Evolutionary conservation across 495 filamentous ascomycete genomes (phyloP).

Genomic region (Daldinia bambusicola): DNA sequence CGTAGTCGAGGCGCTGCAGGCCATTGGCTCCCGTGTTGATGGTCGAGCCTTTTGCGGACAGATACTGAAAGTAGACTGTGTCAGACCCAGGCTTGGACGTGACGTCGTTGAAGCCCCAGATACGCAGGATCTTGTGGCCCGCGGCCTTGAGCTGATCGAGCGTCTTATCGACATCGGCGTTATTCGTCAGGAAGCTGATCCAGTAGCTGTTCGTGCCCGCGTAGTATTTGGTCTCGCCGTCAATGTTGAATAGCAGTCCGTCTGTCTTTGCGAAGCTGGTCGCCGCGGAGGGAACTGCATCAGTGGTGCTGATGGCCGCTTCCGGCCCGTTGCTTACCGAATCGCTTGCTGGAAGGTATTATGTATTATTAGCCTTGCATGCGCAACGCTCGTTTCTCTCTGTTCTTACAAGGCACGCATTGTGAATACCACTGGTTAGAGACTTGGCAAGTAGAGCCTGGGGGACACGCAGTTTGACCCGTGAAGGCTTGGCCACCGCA

Average conservation of each 20-base stretch:
- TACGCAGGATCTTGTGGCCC: conserved; percentile 73
- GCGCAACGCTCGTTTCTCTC: neutral
- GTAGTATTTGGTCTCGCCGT: conserved; percentile 69
- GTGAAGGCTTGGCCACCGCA: conserved; percentile 62
- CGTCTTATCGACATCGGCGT: conserved; percentile 71
- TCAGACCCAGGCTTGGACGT: conserved; percentile 54
- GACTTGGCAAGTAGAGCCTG: conserved; percentile 56
- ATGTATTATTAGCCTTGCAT: conserved; percentile 19
- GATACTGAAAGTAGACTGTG: conserved; percentile 69
- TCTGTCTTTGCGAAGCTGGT: conserved; percentile 34
- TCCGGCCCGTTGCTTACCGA: conserved; percentile 4
- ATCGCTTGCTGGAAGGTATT: neutral
- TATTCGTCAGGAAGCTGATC: conserved; percentile 73
- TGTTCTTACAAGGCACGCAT: conserved; percentile 47
- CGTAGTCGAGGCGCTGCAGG: conserved; percentile 73
- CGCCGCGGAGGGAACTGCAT: conserved; percentile 7
- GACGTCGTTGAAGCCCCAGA: conserved; percentile 78
- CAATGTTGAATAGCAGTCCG: conserved; percentile 64
- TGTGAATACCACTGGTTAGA: conserved; percentile 63
- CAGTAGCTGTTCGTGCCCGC: conserved; percentile 81
- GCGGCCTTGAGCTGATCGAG: conserved; percentile 59
- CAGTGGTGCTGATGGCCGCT: neutral
- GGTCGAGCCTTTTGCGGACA: conserved; percentile 61
- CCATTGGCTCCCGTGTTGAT: conserved; percentile 76
- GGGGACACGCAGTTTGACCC: conserved; percentile 57